These are phyloP conservation scores for Fusarium nanum DNA, from an alignment of 2,329 filamentous ascomycete genomes.

Conservation along the genomic window DNA sequence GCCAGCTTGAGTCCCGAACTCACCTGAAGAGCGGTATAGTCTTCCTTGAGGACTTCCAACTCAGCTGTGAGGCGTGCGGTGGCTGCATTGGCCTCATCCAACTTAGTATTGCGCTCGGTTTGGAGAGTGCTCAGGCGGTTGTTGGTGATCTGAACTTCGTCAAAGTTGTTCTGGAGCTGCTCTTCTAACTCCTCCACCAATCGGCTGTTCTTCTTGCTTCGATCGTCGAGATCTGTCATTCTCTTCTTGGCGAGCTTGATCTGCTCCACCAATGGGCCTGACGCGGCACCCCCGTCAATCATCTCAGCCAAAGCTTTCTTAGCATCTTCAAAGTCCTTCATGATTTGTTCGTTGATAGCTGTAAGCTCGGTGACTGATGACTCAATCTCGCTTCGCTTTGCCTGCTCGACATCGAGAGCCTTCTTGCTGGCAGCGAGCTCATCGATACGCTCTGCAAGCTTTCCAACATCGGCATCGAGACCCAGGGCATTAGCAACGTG, in stretches of 20 bases:
- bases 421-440: slow-evolving; percentile 69
- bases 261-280: slow-evolving; percentile 65
- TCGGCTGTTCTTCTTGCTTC: slow-evolving; percentile 90
- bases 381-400: slow-evolving; percentile 68
- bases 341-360: slow-evolving; percentile 67
- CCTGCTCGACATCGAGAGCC: slow-evolving; percentile 68
- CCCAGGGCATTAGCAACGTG: slow-evolving; percentile 71
- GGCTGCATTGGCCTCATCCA: slow-evolving; percentile 81
- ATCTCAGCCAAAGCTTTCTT: slow-evolving; percentile 66
- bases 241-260: slow-evolving; percentile 73
- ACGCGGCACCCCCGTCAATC: slow-evolving; percentile 59
- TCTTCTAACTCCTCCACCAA: slow-evolving; percentile 97
- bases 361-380: slow-evolving; percentile 66
- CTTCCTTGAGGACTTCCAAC: slow-evolving; percentile 73
- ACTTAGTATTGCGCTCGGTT: slow-evolving; percentile 76
- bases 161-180: slow-evolving; percentile 93
- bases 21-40: slow-evolving; percentile 83
- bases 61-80: slow-evolving; percentile 73
- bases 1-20: slow-evolving; percentile 46
- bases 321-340: slow-evolving; percentile 71
- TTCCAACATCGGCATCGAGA: slow-evolving; percentile 74
- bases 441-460: slow-evolving; percentile 71
- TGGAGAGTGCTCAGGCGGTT: slow-evolving; percentile 88
- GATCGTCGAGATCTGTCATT: slow-evolving; percentile 69
- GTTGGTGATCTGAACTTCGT: slow-evolving; percentile 86